Base-by-base conservation (phyloP, 495 filamentous ascomycete species). In the Cenococcum geophilum region DNA sequence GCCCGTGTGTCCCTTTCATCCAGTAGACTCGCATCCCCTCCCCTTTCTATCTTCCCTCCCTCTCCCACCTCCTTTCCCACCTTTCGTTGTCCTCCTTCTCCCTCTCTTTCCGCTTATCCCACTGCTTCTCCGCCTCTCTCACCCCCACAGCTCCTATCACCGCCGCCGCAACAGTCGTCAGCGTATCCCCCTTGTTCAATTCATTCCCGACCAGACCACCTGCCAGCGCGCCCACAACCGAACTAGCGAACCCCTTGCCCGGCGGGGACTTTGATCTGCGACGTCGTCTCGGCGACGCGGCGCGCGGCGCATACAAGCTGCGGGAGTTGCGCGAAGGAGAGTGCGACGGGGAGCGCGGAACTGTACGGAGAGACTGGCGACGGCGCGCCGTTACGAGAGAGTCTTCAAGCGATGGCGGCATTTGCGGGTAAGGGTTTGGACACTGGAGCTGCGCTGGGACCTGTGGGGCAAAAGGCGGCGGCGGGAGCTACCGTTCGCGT, bases 131-230 rank as follows among this genome's bases (percentile, higher is more conserved):
- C 3, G 34, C 32, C 57, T 63, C 57, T 2, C 54, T 22, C n/a
- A 43, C 66, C 18, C 56, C 63, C 4, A 69, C 23, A 11, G 59
- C 66, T 5, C 66, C 66, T 21, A 66, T 55, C 18, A 69, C 57
- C 2, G 63, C 66, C 22, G 63, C 66, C 16, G 59, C 60, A 10
- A 69, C 32, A 11, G 60, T 58, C 8, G 59, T 36, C 42, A 62
- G 35, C 16, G 55, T 58, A 35, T 66, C 51, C 8, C 53, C 50
- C 50, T 66, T 63, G 16, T 59, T 58, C 42, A 56, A 35, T 25
- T 42, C 23, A 45, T 61, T 58, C 5, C 56, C 66, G 16, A 62
- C 21, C 23, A 66, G 32, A 6, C 66, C 66, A 11, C 66, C 66
- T 20, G 66, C 63, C 10, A 69, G 57, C 23, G 66, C 66, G 0